Evolutionary conservation across 495 filamentous ascomycete genomes (phyloP), one percentile per base, ranked within the genome.

Genomic region (Podospora tetraspora): DNA sequence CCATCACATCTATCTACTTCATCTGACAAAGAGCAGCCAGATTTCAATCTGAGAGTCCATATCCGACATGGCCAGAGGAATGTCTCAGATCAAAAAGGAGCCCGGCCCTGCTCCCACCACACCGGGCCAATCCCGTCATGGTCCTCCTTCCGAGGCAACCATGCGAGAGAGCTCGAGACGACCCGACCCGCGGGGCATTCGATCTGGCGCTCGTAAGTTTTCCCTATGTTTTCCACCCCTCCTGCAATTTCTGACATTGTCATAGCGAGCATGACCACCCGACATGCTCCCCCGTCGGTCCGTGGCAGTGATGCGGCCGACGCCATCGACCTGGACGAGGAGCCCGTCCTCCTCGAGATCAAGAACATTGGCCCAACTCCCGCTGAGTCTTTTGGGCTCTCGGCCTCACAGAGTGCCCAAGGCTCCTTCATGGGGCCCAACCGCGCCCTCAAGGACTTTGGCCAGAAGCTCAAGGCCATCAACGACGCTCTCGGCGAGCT

Each of bases 401-500:
- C 63, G 21, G 32, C 64, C 24, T 22, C 52, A 16, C 68, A 66
- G 57, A 72, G 62, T 19, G 32, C 71, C 16, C 69, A 73, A 2
- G 64, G 30, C 19, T 77, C 75, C 0, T 79, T 78, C 63, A 73
- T 78, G 9, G 76, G 79, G 2, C 73, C 75, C 1, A 79, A 77
- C 25, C 70, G 27, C 0, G 69, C 73, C 0, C 80, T 84, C 56
- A 75, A 79, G 10, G 76, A 77, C 52, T 81, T 84, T 25, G 82
- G 82, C 0, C 68, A 79, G 32, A 78, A 78, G 61, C 67, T 83
- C 9, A 83, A 83, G 56, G 77, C 76, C 8, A 80, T 79, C 70
- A 84, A 82, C 63, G 81, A 84, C 64, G 81, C 81, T 0, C 70
- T 84, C 0, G 82, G 80, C 0, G 78, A 81, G 30, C 78, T 84